These are phyloP conservation scores for Nannochloropsis limnetica DNA, from an alignment of 352 stramenopile species.

Conservation along the genomic window DNA sequence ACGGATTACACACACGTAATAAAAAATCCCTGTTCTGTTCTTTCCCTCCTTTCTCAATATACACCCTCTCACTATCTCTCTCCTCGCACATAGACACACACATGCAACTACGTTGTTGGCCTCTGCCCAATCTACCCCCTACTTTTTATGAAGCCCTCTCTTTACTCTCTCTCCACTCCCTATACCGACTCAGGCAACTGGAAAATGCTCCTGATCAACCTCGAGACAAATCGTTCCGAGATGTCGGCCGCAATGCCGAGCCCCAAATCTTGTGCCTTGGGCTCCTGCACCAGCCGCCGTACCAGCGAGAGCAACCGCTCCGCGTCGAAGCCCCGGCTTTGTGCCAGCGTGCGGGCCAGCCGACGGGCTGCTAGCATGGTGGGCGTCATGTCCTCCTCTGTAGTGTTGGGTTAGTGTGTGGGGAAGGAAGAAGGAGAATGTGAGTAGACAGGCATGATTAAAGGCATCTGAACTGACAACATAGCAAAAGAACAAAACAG, in stretches of 20 bases:
- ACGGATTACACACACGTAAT: neutral
- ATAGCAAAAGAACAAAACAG: too few relatives aligned
- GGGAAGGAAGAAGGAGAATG: neutral
- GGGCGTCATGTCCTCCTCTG: constrained; percentile 16
- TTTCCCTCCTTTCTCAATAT: neutral
- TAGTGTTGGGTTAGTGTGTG: neutral
- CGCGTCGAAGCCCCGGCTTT: neutral
- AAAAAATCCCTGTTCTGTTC: neutral
- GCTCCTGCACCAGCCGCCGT: constrained; percentile 45
- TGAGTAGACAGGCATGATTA: too few relatives aligned
- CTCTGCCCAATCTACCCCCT: neutral
- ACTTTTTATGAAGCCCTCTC: neutral
- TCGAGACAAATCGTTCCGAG: constrained; percentile 46
- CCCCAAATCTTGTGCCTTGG: constrained; percentile 48
- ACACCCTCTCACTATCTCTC: neutral
- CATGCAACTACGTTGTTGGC: neutral
- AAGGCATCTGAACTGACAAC: neutral
- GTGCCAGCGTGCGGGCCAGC: neutral
- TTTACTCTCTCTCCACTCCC: neutral
- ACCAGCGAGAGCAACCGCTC: constrained; percentile 42
- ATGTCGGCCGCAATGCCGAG: constrained; percentile 45
- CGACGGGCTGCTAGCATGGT: constrained; percentile 24
- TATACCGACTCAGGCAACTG: constrained; percentile 44
- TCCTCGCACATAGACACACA: neutral
- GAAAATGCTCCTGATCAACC: constrained; percentile 48